These are phyloP conservation scores for Sicyos baderoa DNA, from an alignment of 306 rosid species.

Conservation along the genomic window DNA sequence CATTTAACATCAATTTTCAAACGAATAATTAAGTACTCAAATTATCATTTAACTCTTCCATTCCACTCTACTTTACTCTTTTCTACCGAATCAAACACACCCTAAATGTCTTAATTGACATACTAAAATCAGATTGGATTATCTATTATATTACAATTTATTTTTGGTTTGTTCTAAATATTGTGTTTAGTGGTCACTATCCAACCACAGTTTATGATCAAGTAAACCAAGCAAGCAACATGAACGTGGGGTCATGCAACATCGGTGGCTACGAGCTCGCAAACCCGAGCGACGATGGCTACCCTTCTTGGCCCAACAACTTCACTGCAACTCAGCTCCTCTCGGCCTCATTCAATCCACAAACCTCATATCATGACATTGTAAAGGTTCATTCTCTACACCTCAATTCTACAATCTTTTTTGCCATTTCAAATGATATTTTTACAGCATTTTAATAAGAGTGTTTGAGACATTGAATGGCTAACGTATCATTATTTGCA, in stretches of 20 bases:
- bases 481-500: too few species aligned
- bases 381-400: slow-evolving; percentile 16
- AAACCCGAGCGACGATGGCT: slow-evolving; percentile 15
- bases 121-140: not conserved
- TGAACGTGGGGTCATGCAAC: slow-evolving; percentile 16
- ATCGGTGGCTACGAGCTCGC: slow-evolving; percentile 21
- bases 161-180: not conserved
- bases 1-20: too few species aligned
- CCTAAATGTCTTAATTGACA: too few species aligned
- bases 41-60: too few species aligned
- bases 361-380: slow-evolving; percentile 16
- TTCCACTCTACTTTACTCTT: too few species aligned
- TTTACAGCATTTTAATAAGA: not conserved
- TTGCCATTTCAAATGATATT: not conserved
- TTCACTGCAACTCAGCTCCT: slow-evolving; percentile 26
- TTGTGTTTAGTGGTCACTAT: slow-evolving; percentile 16
- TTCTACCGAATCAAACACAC: too few species aligned
- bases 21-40: too few species aligned
- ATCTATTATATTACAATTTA: too few species aligned
- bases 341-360: slow-evolving; percentile 26
- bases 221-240: slow-evolving; percentile 13
- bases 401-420: not conserved
- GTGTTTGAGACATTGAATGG: too few species aligned
- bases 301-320: slow-evolving; percentile 27
- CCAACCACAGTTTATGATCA: slow-evolving; percentile 14